Percentiles rank a stretch among this genome's conserved stretches.
These are phyloP conservation scores for Pyrenochaeta sp. DNA, from an alignment of 2,329 filamentous ascomycete genomes.

Conservation along the genomic window DNA sequence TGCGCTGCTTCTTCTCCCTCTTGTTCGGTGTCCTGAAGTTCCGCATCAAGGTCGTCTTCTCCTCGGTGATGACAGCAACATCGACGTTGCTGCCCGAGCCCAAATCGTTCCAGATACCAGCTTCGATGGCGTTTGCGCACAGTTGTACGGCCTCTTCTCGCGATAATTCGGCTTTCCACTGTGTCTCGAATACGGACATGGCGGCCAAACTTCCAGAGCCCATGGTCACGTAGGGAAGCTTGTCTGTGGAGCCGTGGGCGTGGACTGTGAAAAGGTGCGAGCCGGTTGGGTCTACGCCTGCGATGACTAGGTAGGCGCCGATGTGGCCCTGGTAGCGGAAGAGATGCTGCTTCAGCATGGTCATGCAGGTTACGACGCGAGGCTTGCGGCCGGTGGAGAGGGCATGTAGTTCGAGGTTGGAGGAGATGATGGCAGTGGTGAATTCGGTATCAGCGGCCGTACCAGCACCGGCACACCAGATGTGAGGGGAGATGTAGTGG, in stretches of 20 bases:
- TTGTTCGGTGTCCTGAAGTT: conserved; percentile 95
- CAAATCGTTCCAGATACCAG: conserved; percentile 98
- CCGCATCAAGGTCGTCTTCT: conserved; percentile 92
- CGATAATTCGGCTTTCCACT: conserved; percentile 83
- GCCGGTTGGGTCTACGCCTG: conserved; percentile 94
- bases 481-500: conserved; percentile 97
- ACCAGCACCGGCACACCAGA: conserved; percentile 98
- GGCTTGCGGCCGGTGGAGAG: conserved; percentile 96
- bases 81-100: conserved; percentile 98
- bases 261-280: conserved; percentile 97
- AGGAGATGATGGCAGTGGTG: conserved; percentile 97
- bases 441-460: conserved; percentile 99
- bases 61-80: conserved; percentile 90
- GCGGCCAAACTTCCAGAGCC: conserved; percentile 93
- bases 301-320: conserved; percentile 96
- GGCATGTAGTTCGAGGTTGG: conserved; percentile 95
- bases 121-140: conserved; percentile 85
- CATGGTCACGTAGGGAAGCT: conserved; percentile 99
- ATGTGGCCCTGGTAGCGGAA: conserved; percentile 99
- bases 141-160: conserved; percentile 84
- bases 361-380: conserved; percentile 99
- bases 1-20: conserved; percentile 87
- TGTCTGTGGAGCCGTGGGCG: conserved; percentile 97
- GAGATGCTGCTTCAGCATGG: conserved; percentile 98
- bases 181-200: conserved; percentile 97